Evolutionary conservation across 2,329 filamentous ascomycete species (phyloP).

Genomic region (Nannizziopsis arthrosporioides): DNA sequence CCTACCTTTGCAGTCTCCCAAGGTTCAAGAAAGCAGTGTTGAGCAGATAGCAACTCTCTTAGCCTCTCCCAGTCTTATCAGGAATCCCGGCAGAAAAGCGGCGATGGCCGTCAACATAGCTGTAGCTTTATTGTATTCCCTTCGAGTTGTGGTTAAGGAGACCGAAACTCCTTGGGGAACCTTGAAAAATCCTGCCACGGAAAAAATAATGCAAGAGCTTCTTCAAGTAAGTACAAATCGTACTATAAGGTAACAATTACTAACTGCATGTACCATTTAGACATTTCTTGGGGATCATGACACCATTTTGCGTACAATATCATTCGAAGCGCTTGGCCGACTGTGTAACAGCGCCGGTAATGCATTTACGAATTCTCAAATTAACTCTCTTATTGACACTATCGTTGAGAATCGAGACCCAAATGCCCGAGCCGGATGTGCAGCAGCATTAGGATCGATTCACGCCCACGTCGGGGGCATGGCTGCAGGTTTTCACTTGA

Average conservation of each 20-base stretch:
- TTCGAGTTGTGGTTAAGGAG: conserved; percentile 77
- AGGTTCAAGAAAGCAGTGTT: conserved; percentile 88
- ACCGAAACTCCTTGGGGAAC: conserved; percentile 61
- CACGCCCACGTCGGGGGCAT: conserved; percentile 94
- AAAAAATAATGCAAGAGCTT: conserved; percentile 57
- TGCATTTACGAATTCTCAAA: conserved; percentile 73
- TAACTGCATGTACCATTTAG: conserved; percentile 20
- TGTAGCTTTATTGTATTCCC: conserved; percentile 62
- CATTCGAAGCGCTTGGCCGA: conserved; percentile 72
- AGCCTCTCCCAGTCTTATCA: conserved; percentile 64
- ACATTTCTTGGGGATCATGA: conserved; percentile 73
- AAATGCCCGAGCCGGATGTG: conserved; percentile 83
- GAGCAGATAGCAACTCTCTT: conserved; percentile 87
- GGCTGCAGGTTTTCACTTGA: conserved; percentile 90
- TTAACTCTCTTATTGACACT: conserved; percentile 84
- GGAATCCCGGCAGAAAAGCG: conserved; percentile 77
- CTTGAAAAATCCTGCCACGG: conserved; percentile 61
- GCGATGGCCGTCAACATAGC: conserved; percentile 87
- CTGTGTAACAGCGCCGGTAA: conserved; percentile 80
- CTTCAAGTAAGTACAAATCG: conserved; percentile 56
- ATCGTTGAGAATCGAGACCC: conserved; percentile 92
- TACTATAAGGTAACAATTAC: neutral
- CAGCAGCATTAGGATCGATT: conserved; percentile 83
- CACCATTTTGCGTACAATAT: conserved; percentile 71
- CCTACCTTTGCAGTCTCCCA: conserved; percentile 75